A percentile compares a stretch with the other conserved stretches of the same genome.
Conservation (phyloP, 345 rosid species). For the Rhizophora mangle region DNA sequence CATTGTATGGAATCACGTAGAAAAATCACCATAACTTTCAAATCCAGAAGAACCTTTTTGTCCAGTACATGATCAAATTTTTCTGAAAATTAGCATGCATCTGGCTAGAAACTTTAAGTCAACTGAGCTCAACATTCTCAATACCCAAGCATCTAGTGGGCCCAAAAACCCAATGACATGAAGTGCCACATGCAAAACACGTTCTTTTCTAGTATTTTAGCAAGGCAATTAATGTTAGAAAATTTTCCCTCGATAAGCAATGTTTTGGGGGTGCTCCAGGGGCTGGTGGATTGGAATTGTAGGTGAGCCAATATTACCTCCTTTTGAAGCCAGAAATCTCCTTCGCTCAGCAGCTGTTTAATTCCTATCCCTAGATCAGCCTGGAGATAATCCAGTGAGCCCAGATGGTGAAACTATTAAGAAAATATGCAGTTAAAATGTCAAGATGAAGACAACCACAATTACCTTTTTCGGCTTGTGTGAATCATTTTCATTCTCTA, state of each 20-base stretch:
- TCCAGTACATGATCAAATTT: slow-evolving; percentile 37
- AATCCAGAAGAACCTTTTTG: slow-evolving; percentile 40
- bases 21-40: slow-evolving; percentile 44
- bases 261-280: no score
- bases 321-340: slow-evolving; percentile 33
- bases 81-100: slow-evolving; percentile 54
- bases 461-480: background rate
- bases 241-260: background rate
- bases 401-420: background rate
- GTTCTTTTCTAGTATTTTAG: background rate
- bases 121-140: background rate
- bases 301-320: slow-evolving; percentile 28
- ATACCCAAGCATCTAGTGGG: no score
- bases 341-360: slow-evolving; percentile 33
- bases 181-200: background rate
- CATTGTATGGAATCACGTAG: background rate
- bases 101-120: slow-evolving; percentile 11
- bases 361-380: slow-evolving; percentile 32
- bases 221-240: background rate
- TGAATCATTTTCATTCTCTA: slow-evolving; percentile 37
- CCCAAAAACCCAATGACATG: background rate
- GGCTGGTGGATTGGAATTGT: background rate
- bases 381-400: slow-evolving; percentile 33
- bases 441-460: no score
- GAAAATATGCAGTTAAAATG: slow-evolving; percentile 10